Base-by-base conservation (phyloP, 1,284 basidiomycete species). In the Dichomitus squalens region DNA sequence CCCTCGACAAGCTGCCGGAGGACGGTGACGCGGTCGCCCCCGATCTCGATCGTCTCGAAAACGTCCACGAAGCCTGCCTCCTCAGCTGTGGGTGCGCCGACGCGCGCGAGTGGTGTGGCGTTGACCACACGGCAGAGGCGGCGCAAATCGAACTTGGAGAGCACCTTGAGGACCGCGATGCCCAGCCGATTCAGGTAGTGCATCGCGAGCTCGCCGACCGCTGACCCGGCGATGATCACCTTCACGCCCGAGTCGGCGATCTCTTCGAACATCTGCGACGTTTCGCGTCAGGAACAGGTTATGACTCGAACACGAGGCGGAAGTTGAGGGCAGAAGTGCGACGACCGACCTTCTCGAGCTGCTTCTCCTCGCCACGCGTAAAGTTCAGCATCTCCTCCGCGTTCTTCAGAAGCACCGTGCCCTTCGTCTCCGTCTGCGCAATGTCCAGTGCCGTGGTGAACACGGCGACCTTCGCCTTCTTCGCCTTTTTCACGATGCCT, bases 341-440 rank as follows among this genome's bases (percentile, higher is more conserved):
- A 50, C 7, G 12, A 64, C 75, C 57, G 49, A 93, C 93, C 78
- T 93, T 95, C 81, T 97, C 95, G 59, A 96, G 82, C 67, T 97
- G 93, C 74, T 94, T 87, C 76, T 99, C 97, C 76, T 99, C 97
- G 34, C 95, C 97, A 21, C 86, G 82, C 3, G 95, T 94, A 71
- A 99, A 99, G 78, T 96, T 95, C 63, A 97, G 83, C 84, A 99
- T 92, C 74, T 99, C 96, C 57, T 97, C 90, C 5, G 96, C 95
- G 73, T 88, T 98, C 75, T 96, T 95, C 68, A 99, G 84, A 47
- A 99, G 82, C 1, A 99, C 97, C 2, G 97, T 99, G 48, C 97
- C 97, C 76, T 99, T 99, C 21, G 97, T 99, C 77, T 99, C 97
- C 21, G 97, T 98, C 75, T 99, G 97, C 14, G 94, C 85, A 58